Conservation (phyloP, 768 basidiomycete genomes). For the Russula vinacea region DNA sequence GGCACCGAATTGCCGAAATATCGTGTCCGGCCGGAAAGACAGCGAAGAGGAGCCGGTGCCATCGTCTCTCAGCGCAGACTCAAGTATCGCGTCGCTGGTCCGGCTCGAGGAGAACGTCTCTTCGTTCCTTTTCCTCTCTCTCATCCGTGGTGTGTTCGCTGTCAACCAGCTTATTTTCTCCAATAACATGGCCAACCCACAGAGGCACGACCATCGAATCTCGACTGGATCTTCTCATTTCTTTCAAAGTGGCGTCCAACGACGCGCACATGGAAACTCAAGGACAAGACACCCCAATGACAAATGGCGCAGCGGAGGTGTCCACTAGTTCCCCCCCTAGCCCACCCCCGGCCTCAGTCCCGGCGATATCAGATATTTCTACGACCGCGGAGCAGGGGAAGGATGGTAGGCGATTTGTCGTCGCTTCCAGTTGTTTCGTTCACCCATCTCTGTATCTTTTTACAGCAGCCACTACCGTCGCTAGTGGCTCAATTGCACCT, state of each 20-base stretch:
- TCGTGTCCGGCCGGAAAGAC: slow-evolving; percentile 17
- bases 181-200: not conserved
- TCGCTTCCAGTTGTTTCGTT: slow-evolving; percentile 10
- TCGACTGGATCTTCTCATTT: slow-evolving; percentile 3
- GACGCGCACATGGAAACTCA: slow-evolving; percentile 81
- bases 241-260: slow-evolving; percentile 48
- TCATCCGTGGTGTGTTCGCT: slow-evolving; percentile 20
- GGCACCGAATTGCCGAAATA: slow-evolving; percentile 11
- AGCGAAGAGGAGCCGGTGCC: slow-evolving; percentile 4
- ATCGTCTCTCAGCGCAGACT: not conserved
- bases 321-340: slow-evolving; percentile 15
- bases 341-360: slow-evolving; percentile 11
- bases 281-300: slow-evolving; percentile 46
- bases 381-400: slow-evolving; percentile 24
- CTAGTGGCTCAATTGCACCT: slow-evolving; percentile 42
- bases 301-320: slow-evolving; percentile 35
- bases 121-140: not conserved
- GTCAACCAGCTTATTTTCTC: not conserved
- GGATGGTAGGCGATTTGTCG: slow-evolving; percentile 12
- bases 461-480: slow-evolving; percentile 21
- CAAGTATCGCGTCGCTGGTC: slow-evolving; percentile 17
- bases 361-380: slow-evolving; percentile 17
- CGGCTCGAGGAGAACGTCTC: slow-evolving; percentile 1
- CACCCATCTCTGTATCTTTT: slow-evolving; percentile 6
- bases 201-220: slow-evolving; percentile 12